Base-by-base conservation (phyloP, 352 stramenopile genomes). In the Globisporangium paroecandrum region DNA sequence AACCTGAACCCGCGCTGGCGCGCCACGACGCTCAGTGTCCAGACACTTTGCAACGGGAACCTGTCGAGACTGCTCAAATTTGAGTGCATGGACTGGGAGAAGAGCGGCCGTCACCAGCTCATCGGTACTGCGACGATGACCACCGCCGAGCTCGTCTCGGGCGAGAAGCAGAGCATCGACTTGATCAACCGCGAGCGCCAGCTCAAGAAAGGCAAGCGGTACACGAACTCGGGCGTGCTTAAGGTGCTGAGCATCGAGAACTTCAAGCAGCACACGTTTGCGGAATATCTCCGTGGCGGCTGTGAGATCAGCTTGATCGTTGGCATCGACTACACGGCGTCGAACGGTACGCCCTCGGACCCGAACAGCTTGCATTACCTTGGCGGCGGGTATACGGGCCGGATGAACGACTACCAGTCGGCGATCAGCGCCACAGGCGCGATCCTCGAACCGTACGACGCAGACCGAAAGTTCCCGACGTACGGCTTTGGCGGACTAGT, bases 261-360 rank as follows among this genome's bases (percentile, higher is more conserved):
- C 29, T 90, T 89, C 64, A 89, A 89, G 61, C 58, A 83, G 36
- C 77, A 87, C 53, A 93, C 84, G 4, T 93, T 93, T 56, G 82
- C 81, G 13, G 84, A 93, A 65, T 93, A 77, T 64, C 64, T 93
- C 10, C 82, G 82, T 13, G 84, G 84, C 18, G 84, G 84, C 8
- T 89, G 79, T 20, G 82, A 93, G 68, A 76, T 93, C 57, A 93
- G 87, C 51, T 66, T 96, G 38, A 87, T 96, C 13, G 71, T 91
- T 41, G 89, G 85, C 8, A 87, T 96, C 57, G 89, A 96, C 65
- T 95, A 90, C 70, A 93, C 83, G n/a, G 83, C 78, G 4, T 91
- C 79, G 1, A 90, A 89, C 64, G 79, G 82, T 47, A 71, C 73
- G 0, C 75, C 77, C 7, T 77, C 64, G 1, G 73, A 90, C 36